Conservation (phyloP, 1,284 basidiomycete genomes). For the Puccinia hordei region DNA sequence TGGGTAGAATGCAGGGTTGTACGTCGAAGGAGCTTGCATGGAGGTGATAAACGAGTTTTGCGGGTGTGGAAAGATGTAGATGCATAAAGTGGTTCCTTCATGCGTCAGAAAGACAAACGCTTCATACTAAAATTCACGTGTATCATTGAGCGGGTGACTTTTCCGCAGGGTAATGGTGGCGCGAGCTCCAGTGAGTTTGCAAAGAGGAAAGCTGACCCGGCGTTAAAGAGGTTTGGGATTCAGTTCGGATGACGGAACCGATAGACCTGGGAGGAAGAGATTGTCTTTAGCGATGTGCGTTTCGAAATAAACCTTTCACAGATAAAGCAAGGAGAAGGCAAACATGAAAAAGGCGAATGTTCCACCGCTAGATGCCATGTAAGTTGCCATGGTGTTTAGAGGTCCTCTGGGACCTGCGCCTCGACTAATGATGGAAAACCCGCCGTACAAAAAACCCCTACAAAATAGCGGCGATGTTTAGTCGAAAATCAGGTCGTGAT, state of each 20-base stretch:
- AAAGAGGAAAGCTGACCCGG: constrained; percentile 6
- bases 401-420: constrained; percentile 46
- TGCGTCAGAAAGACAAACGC: not conserved
- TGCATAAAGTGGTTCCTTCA: not conserved
- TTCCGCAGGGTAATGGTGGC: not conserved
- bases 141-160: not conserved
- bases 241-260: constrained; percentile 44
- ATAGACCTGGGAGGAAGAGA: constrained; percentile 39
- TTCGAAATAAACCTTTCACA: not conserved
- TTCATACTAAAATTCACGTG: not conserved
- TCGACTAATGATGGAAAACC: constrained; percentile 39
- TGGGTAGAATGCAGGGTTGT: not conserved
- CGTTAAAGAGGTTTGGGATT: not conserved
- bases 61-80: not conserved
- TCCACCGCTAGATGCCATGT: constrained; percentile 50
- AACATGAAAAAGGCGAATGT: constrained; percentile 51
- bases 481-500: not conserved
- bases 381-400: constrained; percentile 44
- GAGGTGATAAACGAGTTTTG: not conserved
- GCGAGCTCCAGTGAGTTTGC: constrained; percentile 18
- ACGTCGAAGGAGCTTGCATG: not conserved
- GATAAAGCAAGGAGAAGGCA: not conserved
- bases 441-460: constrained; percentile 46
- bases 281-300: not conserved
- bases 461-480: not conserved